phyloP scores from a whole-genome alignment of 1,284 basidiomycete genomes.

The Sporisorium iseilematis-ciliati region DNA sequence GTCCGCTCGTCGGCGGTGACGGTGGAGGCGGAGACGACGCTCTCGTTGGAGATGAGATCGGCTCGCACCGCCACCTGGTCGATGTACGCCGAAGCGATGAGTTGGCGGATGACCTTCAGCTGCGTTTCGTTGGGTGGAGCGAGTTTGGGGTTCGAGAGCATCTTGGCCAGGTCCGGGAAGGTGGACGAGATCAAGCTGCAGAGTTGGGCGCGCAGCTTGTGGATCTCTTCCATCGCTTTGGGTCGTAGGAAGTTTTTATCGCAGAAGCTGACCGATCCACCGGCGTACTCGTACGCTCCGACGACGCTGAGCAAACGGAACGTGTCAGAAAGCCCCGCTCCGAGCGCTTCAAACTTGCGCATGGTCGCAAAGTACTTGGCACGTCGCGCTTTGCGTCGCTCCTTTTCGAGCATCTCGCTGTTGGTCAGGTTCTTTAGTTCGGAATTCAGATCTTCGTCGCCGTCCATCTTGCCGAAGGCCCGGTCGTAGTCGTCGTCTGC shows the following conservation, averaged over 20 bases:
- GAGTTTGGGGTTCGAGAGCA: slow-evolving; percentile 51
- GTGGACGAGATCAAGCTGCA: slow-evolving; percentile 54
- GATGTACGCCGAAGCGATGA: slow-evolving; percentile 89
- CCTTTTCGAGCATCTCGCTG: slow-evolving; percentile 75
- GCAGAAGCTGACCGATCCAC: slow-evolving; percentile 83
- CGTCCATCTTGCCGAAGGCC: slow-evolving; percentile 71
- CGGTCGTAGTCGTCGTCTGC: slow-evolving; percentile 74
- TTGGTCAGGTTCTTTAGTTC: slow-evolving; percentile 71
- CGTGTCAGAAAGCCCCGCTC: slow-evolving; percentile 86
- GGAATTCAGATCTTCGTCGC: slow-evolving; percentile 73
- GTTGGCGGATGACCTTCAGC: slow-evolving; percentile 90
- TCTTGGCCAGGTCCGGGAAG: slow-evolving; percentile 21
- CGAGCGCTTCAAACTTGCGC: slow-evolving; percentile 83
- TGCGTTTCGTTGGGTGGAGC: slow-evolving; percentile 70
- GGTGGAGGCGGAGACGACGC: slow-evolving; percentile 26
- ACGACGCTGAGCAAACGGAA: slow-evolving; percentile 90
- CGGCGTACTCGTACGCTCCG: slow-evolving; percentile 94
- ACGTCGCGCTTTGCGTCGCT: slow-evolving; percentile 78
- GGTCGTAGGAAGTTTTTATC: slow-evolving; percentile 87
- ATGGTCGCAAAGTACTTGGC: slow-evolving; percentile 71
- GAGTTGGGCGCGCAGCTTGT: slow-evolving; percentile 90
- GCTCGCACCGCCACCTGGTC: slow-evolving; percentile 95
- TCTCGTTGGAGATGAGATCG: slow-evolving; percentile 75
- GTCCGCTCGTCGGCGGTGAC: slow-evolving; percentile 29
- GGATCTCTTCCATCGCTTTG: slow-evolving; percentile 99